Percentiles rank a stretch among this genome's conserved stretches.
These are phyloP conservation scores for Mortierella sp. DNA, from an alignment of 371 early-diverging fungal species.

Conservation along the genomic window DNA sequence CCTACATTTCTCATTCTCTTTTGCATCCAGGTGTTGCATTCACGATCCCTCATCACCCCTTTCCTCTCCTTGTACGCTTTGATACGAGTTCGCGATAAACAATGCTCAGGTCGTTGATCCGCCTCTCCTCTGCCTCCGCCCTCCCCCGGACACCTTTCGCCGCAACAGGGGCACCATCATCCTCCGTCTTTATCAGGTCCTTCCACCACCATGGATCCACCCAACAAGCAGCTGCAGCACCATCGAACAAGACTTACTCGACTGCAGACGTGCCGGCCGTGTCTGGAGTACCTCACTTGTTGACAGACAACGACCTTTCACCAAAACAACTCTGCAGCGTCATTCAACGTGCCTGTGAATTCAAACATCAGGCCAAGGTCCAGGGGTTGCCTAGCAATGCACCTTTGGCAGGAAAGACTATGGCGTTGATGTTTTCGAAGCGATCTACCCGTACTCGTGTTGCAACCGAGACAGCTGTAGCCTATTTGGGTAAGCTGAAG, in stretches of 20 bases:
- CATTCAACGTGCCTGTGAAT: constrained; percentile 44
- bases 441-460: constrained; percentile 96
- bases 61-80: background rate
- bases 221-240: too few relatives aligned
- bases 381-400: constrained; percentile 61
- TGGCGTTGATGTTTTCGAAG: constrained; percentile 93
- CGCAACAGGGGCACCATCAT: background rate
- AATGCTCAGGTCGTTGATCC: constrained; percentile 30
- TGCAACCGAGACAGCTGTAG: constrained; percentile 92
- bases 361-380: constrained; percentile 63
- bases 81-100: background rate
- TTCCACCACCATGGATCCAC: constrained; percentile 6
- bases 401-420: constrained; percentile 76
- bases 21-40: constrained; percentile 6
- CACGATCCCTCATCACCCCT: background rate
- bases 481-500: constrained; percentile 73
- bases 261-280: constrained; percentile 39
- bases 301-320: constrained; percentile 52
- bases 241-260: constrained; percentile 32
- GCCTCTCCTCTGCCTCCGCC: constrained; percentile 17
- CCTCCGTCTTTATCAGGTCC: constrained; percentile 12
- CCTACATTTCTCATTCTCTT: background rate
- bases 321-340: constrained; percentile 35
- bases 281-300: constrained; percentile 40
- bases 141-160: background rate